Conservation (phyloP, 2,329 filamentous ascomycete genomes). For the Sporothrix curviconia region DNA sequence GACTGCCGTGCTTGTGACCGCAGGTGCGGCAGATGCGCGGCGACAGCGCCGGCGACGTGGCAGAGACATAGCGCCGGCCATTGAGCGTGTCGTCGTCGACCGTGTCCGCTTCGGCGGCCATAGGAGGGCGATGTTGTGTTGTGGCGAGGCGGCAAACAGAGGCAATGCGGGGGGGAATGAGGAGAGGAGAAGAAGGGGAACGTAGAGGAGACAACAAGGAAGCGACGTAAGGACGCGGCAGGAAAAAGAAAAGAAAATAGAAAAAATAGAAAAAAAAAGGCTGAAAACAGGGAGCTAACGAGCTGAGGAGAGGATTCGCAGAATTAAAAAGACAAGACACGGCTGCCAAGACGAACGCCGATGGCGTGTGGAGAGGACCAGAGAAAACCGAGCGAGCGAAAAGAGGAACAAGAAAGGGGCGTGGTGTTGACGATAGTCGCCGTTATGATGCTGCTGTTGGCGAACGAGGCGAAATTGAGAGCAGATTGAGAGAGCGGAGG, state of each 20-base stretch:
- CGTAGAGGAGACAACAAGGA: neutral
- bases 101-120: slow-evolving; percentile 15
- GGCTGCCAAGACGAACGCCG: slow-evolving; percentile 10
- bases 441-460: neutral
- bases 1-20: neutral
- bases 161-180: neutral
- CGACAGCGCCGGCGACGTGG: neutral
- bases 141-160: no score
- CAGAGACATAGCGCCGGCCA: slow-evolving; percentile 5
- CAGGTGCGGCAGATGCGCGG: neutral
- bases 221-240: neutral
- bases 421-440: slow-evolving; percentile 10
- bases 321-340: slow-evolving; percentile 6
- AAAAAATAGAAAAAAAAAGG: neutral
- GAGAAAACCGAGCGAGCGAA: neutral
- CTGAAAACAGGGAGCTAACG: no score
- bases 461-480: neutral
- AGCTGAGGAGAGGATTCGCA: no score
- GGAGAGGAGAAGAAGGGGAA: neutral
- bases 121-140: neutral
- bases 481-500: neutral
- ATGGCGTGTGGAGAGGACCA: slow-evolving; percentile 6
- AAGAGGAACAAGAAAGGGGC: neutral
- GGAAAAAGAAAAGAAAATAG: neutral
- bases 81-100: slow-evolving; percentile 8